A percentile compares a stretch with the other conserved stretches of the same genome.
phyloP scores from a whole-genome alignment of 106 monocot genomes.

The Dendrobium officinale region DNA sequence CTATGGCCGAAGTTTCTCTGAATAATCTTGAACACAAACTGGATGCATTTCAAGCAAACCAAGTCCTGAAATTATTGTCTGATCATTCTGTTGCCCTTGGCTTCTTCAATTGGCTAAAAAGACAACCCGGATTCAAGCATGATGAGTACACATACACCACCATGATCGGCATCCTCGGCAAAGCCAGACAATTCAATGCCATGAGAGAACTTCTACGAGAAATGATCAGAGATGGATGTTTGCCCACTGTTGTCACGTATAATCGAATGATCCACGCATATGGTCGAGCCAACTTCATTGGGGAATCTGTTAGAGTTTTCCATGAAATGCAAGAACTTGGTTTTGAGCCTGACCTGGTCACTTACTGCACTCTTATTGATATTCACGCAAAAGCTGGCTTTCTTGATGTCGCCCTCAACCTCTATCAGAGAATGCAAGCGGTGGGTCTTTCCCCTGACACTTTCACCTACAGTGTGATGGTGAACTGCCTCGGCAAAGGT shows the following conservation, averaged over 20 bases:
- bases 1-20: constrained; percentile 41
- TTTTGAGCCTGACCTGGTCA: constrained; percentile 69
- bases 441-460: constrained; percentile 85
- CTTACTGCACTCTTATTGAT: constrained; percentile 93
- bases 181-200: constrained; percentile 66
- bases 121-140: constrained; percentile 76
- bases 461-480: constrained; percentile 97
- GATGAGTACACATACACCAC: constrained; percentile 95
- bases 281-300: constrained; percentile 79
- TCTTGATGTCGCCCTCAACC: constrained; percentile 58
- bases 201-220: constrained; percentile 65
- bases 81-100: constrained; percentile 75
- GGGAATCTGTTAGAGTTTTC: constrained; percentile 66
- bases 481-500: constrained; percentile 90
- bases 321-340: constrained; percentile 72
- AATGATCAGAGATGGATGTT: constrained; percentile 59
- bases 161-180: constrained; percentile 92
- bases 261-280: constrained; percentile 87
- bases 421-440: constrained; percentile 64
- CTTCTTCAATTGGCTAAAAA: constrained; percentile 89
- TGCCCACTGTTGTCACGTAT: constrained; percentile 83
- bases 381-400: constrained; percentile 95
- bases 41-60: constrained; percentile 83
- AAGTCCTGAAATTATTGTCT: constrained; percentile 73
- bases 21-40: constrained; percentile 51